Evolutionary conservation across 1,284 basidiomycete genomes (phyloP), one percentile per base, ranked within the genome.

Genomic region (Xerocomus cyaneibrunnescens): DNA sequence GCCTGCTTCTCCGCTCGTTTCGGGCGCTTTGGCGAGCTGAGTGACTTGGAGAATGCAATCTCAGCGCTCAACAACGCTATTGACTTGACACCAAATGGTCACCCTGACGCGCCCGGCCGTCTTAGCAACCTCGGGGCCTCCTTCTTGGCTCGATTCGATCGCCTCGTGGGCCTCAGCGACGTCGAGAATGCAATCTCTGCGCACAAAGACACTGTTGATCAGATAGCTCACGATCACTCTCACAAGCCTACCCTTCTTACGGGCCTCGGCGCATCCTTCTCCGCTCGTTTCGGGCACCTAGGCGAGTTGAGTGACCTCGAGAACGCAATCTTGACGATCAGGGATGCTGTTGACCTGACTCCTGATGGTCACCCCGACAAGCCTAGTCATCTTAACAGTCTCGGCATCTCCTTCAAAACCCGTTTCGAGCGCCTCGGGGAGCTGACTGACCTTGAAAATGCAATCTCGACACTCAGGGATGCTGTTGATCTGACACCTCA

Each of bases 301-400:
- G 36, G 46, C 7, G 21, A 46, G n/a, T 23, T 9, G 0, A 16
- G 5, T 21, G 55, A 57, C 37, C 45, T 56, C 4, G 50, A 54
- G 7, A 27, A 44, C 25, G 54, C 13, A 5, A 21, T 46, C 8
- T 28, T 9, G 19, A 46, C 17, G 25, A 19, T 21, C 19, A n/a
- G 14, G 14, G 32, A 32, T 10, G 27, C 41, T 23, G n/a, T 49
- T 35, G 12, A 22, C 6, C 22, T 48, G 8, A 44, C 25, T 2
- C 31, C 44, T 13, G 10, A 39, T 16, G 19, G 7, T 17, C 14
- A 34, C 10, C 21, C 35, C 17, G 13, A 19, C 21, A 55, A 34
- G 22, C 23, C 45, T 10, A 7, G 1, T 3, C n/a, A 13, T 25
- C 17, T 48, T 2, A 36, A 5, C 28, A 37, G 12, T 5, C 55